Conservation (phyloP, 1,284 basidiomycete genomes). For the Ustilago tritici region DNA sequence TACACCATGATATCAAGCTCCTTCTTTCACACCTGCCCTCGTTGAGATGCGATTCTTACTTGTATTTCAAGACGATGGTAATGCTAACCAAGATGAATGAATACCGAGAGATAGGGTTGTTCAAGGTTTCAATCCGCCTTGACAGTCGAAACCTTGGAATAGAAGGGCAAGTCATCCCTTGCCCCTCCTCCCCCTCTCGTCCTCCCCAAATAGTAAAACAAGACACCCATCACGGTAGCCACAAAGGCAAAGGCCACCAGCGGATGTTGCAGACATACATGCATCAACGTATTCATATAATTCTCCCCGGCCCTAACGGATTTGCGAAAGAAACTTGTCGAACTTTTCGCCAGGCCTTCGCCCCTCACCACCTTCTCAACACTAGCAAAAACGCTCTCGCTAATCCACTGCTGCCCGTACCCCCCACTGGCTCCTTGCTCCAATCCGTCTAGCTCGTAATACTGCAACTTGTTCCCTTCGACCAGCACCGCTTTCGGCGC, state of each 20-base stretch:
- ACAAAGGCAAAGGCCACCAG: slow-evolving; percentile 42
- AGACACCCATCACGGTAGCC: slow-evolving; percentile 15
- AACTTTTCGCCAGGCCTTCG: slow-evolving; percentile 32
- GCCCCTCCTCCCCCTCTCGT: neutral
- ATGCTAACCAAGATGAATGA: slow-evolving; percentile 3
- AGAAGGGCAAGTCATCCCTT: slow-evolving; percentile 30
- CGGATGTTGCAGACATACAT: slow-evolving; percentile 31
- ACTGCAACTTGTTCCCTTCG: slow-evolving; percentile 50
- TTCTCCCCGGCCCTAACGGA: slow-evolving; percentile 39
- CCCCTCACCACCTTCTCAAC: slow-evolving; percentile 34
- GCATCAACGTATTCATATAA: slow-evolving; percentile 28
- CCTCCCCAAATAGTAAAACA: slow-evolving; percentile 42
- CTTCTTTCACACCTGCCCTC: too few relatives aligned
- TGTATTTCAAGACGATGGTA: neutral
- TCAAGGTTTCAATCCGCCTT: slow-evolving; percentile 31
- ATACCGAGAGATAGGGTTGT: neutral
- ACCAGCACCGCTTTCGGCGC: slow-evolving; percentile 51
- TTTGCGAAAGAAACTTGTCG: slow-evolving; percentile 46
- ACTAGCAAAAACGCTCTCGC: slow-evolving; percentile 20
- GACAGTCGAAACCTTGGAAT: slow-evolving; percentile 46
- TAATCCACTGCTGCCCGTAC: slow-evolving; percentile 35
- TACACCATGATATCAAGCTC: too few relatives aligned
- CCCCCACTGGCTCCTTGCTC: neutral
- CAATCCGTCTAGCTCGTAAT: slow-evolving; percentile 43
- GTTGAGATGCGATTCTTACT: too few relatives aligned